Base-by-base conservation (phyloP, 208 protist genomes). In the Porcisia deanei region DNA sequence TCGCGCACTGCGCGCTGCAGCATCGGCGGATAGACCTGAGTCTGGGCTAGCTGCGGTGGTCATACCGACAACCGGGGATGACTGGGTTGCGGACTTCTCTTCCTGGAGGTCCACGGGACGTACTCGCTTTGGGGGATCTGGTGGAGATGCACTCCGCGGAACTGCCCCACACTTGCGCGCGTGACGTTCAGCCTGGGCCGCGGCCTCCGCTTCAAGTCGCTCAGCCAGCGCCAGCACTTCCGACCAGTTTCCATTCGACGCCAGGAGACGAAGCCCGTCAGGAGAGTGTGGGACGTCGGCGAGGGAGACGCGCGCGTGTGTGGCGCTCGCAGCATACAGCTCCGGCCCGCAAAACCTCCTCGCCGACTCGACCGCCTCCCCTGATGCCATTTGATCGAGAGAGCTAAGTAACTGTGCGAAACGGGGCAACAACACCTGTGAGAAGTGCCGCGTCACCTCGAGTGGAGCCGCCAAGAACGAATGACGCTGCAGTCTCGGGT, bases 231-330 rank as follows among this genome's bases (percentile, higher is more conserved):
- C 16, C 60, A 88, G 65, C 5, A 95, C 91, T n/a, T 80, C 83
- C 4, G 81, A 86, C 91, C 91, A 97, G 65, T 92, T 87, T 1
- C 85, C 93, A 70, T 92, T 84, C 0, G 87, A 81, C 0, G 93
- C 90, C 9, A 92, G 70, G 20, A 81, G 18, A 4, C 81, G 76
- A 58, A 97, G 61, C 54, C 93, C 91, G 2, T 91, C 85, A 37
- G 90, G 88, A 47, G 73, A 90, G 34, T 79, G 80, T 6, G 92
- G 84, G 6, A 94, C 86, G 75, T 78, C 57, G 34, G 64, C 54
- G 57, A 76, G 55, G 41, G 73, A 30, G 60, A 73, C 20, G 52
- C 65, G 75, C 41, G 76, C 67, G 63, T 78, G 45, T 12, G 37
- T 55, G 52, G 69, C 43, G 16, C 63, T 76, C 16, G 53, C 47